phyloP scores from a whole-genome alignment of 352 stramenopile genomes.

The Phytophthora tentaculata region DNA sequence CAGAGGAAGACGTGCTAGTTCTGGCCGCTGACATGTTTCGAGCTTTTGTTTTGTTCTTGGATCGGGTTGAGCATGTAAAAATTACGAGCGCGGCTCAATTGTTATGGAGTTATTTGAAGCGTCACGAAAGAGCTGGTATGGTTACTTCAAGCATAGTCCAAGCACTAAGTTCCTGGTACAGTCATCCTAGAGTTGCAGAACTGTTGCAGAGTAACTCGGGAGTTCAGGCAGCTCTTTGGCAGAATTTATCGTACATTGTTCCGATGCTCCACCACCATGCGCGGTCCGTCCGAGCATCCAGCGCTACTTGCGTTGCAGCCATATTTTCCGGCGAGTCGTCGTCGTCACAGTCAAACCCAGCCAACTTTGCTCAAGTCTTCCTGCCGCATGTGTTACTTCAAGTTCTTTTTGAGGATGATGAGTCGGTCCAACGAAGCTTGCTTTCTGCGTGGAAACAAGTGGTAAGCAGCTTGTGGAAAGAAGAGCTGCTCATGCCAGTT shows the following conservation, averaged over 20 bases:
- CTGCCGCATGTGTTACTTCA: slow-evolving; percentile 73
- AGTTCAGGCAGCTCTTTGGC: slow-evolving; percentile 33
- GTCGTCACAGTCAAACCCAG: slow-evolving; percentile 12
- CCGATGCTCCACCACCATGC: slow-evolving; percentile 71
- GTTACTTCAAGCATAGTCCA: slow-evolving; percentile 41
- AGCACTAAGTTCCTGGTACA: slow-evolving; percentile 56
- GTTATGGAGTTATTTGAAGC: slow-evolving; percentile 50
- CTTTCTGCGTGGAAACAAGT: slow-evolving; percentile 51
- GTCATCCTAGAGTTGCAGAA: slow-evolving; percentile 20
- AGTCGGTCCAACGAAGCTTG: slow-evolving; percentile 35
- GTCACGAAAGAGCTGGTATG: slow-evolving; percentile 35
- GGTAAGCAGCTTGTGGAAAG: slow-evolving; percentile 31
- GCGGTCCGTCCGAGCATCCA: slow-evolving; percentile 46
- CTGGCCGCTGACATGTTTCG: slow-evolving; percentile 63
- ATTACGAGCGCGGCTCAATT: slow-evolving; percentile 38
- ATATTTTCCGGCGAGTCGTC: slow-evolving; percentile 40
- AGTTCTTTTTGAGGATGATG: slow-evolving; percentile 54
- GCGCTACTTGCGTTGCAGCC: slow-evolving; percentile 51
- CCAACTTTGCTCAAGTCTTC: slow-evolving; percentile 37
- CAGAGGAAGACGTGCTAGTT: slow-evolving; percentile 76
- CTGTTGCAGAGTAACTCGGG: slow-evolving; percentile 34
- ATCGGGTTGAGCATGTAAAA: slow-evolving; percentile 15
- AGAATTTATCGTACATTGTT: slow-evolving; percentile 43
- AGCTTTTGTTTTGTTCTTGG: slow-evolving; percentile 46
- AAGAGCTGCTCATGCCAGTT: slow-evolving; percentile 28